Base-by-base conservation (phyloP, 106 monocot genomes). In the Dioscorea zingiberensis region DNA sequence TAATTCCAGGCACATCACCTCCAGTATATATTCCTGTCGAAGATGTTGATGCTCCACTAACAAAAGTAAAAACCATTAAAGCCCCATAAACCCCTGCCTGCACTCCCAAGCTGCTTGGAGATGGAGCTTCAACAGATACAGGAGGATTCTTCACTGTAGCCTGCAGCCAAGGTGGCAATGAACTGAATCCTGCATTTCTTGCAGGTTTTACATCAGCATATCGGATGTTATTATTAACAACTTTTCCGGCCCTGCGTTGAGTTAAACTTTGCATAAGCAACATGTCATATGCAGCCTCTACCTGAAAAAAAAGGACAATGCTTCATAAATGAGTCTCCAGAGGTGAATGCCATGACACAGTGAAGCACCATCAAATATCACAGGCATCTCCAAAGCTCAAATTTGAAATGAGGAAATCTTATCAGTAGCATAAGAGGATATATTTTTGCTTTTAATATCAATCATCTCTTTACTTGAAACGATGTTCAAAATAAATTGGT, bases 241-340 rank as follows among this genome's bases (percentile, higher is more conserved):
- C 97, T 79, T 98, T 98, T 11, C 97, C 97, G 30, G 97, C 84
- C 46, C 85, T 81, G 11, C 97, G 75, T 65, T 80, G 88, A 54
- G 70, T 80, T 56, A 98, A 76, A 25, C 97, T 92, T 67, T 92
- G 79, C 97, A 98, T 92, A 53, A 98, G 92, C 77, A 98, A 65
- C 79, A 86, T 98, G 64, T 98, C 97, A 76, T 98, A 98, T 73
- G 97, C 97, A 68, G 92, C 77, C 72, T 98, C 97, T 53, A 89
- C 75, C 97, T 97, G 81, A 81, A 82, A 66, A 47, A 80, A 13
- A 68, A 9, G 21, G 65, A 48, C 7, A 45, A 25, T 16, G 10
- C 53, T 11, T 48, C 15, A 65, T 48, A 58, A 1, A 55, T 45
- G 47, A 62, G 16, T 55, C 11, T 63, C 38, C 38, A 14, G 19